Base-by-base conservation (phyloP, 1,284 basidiomycete species). In the Cryptococcus maquisensis region DNA sequence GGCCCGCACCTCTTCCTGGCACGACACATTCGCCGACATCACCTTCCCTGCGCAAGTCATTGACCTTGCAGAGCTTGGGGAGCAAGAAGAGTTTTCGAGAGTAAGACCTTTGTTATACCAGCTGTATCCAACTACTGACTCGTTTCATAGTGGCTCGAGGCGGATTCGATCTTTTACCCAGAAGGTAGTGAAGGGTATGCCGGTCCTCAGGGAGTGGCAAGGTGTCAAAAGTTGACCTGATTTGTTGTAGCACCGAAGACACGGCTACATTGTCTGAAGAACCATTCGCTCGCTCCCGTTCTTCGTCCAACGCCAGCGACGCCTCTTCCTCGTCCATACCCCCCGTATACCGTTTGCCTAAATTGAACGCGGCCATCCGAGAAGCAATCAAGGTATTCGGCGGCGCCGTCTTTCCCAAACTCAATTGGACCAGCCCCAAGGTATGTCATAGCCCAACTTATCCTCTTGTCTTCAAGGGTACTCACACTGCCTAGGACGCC, bases 401-500 rank as follows among this genome's bases (percentile, higher is more conserved):
- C 61, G 87, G 84, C 2, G 85, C 87, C 3, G 86, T 96, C 8
- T 98, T 98, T 67, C 93, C 95, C 0, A 98, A 98, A 73, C 82
- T 96, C 49, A 96, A 95, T 68, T 95, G 93, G 78, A 90, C 91
- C 3, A 86, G 88, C 16, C 92, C 92, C 26, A 86, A 86, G 78
- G 92, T 89, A n/a, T n/a, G n/a, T n/a, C n/a, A n/a, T 62, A 50
- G 79, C 70, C 58, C n/a, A n/a, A n/a, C 16, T 47, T 24, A 43
- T 16, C 7, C 7, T 15, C 12, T 12, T 20, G n/a, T 1, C 23
- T 52, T 8, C 18, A 12, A 1, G 4, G 12, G 24, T 46, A 28
- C 28, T 40, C 15, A 41, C 37, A 18, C 40, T n/a, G 9, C 3
- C 38, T 8, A 94, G 89, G 94, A 98, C 68, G 90, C 93, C 13